Conservation (phyloP, 2,329 filamentous ascomycete species). For the Talaromyces islandicus region DNA sequence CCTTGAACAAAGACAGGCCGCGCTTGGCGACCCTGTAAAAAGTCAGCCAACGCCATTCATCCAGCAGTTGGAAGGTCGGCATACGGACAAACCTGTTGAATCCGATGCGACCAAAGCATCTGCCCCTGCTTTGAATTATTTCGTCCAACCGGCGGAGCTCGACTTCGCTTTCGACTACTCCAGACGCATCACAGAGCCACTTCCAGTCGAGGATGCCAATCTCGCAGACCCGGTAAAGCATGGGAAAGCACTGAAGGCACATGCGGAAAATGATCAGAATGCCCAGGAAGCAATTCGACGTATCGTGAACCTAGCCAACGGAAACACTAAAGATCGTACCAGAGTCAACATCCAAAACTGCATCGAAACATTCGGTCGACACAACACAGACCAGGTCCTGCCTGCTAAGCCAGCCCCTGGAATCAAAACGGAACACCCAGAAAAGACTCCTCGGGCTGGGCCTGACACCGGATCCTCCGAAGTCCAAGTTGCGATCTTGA, state of each 20-base stretch:
- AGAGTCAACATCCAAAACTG: conserved; percentile 80
- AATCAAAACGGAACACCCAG: conserved; percentile 35
- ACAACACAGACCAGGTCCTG: conserved; percentile 72
- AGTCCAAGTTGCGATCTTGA: conserved; percentile 95
- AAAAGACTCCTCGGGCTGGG: conserved; percentile 64
- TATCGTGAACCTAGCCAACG: conserved; percentile 72
- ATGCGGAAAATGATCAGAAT: conserved; percentile 55
- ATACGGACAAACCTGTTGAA: conserved; percentile 29
- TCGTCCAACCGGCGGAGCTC: conserved; percentile 63
- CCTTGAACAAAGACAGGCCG: conserved; percentile 55
- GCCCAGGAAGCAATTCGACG: conserved; percentile 71
- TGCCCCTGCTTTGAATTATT: conserved; percentile 59
- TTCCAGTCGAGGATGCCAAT: conserved; percentile 23
- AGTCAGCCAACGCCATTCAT: conserved; percentile 77
- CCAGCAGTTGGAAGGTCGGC: conserved; percentile 65
- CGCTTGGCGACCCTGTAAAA: conserved; percentile 70
- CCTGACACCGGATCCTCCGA: conserved; percentile 92
- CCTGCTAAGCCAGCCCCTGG: conserved; percentile 50
- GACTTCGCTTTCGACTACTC: conserved; percentile 61
- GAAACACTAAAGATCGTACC: conserved; percentile 69
- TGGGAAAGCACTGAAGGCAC: conserved; percentile 34
- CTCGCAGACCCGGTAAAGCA: conserved; percentile 33
- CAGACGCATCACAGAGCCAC: conserved; percentile 51
- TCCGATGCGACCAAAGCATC: conserved; percentile 12
- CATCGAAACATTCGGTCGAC: conserved; percentile 81